Evolutionary conservation across 1,139 yeast species (phyloP).

Genomic region (Diutina neorugosa): DNA sequence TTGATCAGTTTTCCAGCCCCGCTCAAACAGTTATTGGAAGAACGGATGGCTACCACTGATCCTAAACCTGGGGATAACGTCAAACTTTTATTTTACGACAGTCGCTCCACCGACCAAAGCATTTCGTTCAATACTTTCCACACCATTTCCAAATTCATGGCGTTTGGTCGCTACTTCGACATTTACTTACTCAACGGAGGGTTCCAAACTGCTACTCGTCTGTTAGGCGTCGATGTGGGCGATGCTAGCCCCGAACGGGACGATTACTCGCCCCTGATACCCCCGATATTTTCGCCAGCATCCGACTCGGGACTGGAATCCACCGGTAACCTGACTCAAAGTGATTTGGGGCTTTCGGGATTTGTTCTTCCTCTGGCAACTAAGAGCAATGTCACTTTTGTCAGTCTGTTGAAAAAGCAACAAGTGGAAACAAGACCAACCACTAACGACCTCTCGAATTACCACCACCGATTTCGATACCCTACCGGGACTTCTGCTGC

Average conservation of each 20-base stretch:
- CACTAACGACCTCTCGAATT: neutral
- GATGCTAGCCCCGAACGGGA: neutral
- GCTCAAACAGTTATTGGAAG: neutral
- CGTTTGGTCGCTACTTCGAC: neutral
- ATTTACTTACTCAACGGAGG: neutral
- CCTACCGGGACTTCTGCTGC: neutral
- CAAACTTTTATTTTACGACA: neutral
- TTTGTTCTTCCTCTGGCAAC: conserved; percentile 3
- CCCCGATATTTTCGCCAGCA: neutral
- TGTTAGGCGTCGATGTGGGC: neutral
- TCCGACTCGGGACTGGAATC: neutral
- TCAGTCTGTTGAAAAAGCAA: neutral
- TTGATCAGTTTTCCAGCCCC: neutral
- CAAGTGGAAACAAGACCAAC: neutral
- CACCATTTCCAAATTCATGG: neutral
- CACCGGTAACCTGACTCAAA: neutral
- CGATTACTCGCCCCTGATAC: neutral
- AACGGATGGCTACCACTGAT: neutral
- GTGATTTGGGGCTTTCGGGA: neutral
- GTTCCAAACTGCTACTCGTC: neutral
- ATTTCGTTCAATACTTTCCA: neutral
- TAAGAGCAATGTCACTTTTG: neutral
- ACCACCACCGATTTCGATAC: neutral
- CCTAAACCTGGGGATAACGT: neutral
- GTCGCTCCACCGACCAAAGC: neutral